Evolutionary conservation across 2,329 filamentous ascomycete genomes (phyloP).

Genomic region (Sphaceloma murrayae): DNA sequence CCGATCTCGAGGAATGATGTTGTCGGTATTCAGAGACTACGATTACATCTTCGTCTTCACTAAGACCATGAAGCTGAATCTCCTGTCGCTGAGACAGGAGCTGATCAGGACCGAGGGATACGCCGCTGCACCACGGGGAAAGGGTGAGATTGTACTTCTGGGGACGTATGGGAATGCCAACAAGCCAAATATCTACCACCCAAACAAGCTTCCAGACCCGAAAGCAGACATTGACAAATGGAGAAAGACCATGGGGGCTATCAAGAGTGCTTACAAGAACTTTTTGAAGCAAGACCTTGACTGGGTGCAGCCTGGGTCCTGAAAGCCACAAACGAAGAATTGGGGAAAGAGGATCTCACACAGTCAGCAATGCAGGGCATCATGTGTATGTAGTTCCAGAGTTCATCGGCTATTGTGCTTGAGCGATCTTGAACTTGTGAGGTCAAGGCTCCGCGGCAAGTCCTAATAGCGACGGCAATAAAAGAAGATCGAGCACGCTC

Average conservation of each 20-base stretch:
- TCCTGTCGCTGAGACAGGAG: not conserved
- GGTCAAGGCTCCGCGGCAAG: not conserved
- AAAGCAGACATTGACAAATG: constrained; percentile 1
- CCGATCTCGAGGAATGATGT: not conserved
- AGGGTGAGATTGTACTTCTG: constrained; percentile 3
- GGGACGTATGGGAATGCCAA: constrained; percentile 11
- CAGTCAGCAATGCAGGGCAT: not conserved
- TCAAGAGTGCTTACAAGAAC: constrained; percentile 13
- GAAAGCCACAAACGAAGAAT: too few species aligned
- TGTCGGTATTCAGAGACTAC: constrained; percentile 11
- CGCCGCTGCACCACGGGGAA: not conserved
- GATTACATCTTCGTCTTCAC: constrained; percentile 13
- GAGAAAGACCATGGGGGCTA: constrained; percentile 1
- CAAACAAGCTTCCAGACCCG: not conserved
- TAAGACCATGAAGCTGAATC: not conserved
- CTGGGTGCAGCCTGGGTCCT: constrained; percentile 2
- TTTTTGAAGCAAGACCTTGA: constrained; percentile 10
- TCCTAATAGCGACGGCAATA: too few species aligned
- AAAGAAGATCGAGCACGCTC: not conserved
- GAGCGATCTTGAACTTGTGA: not conserved
- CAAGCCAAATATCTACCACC: not conserved
- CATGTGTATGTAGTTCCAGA: not conserved
- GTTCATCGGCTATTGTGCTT: too few species aligned
- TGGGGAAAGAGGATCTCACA: too few species aligned
- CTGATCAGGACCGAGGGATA: not conserved